Evolutionary conservation across 164 flowering plant species (phyloP).

Genomic region (Kalanchoe fedtschenkoi): DNA sequence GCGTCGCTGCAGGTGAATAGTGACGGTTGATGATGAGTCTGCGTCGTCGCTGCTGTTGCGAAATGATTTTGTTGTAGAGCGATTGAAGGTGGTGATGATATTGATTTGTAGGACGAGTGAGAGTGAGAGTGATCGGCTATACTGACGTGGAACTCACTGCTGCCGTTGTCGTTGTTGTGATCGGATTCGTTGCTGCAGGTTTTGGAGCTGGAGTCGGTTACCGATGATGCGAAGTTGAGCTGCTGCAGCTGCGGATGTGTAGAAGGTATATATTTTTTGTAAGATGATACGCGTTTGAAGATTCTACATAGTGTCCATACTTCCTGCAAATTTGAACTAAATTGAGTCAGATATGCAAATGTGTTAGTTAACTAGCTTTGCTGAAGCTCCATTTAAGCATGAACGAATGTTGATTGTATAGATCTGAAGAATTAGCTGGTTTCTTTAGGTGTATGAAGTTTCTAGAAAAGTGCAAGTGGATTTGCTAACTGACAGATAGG

Average conservation of each 20-base stretch:
- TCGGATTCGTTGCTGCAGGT: not conserved
- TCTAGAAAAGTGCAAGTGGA: no score
- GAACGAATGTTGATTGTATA: no score
- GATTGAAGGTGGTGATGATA: not conserved
- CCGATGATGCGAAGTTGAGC: not conserved
- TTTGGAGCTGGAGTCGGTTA: not conserved
- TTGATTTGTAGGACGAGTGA: not conserved
- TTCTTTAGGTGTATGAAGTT: no score
- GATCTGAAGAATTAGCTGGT: no score
- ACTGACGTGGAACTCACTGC: not conserved
- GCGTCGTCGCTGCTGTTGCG: no score
- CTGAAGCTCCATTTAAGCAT: no score
- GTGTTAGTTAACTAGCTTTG: no score
- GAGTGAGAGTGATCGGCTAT: not conserved
- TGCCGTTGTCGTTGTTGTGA: not conserved
- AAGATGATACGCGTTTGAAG: not conserved
- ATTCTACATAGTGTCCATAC: constrained; percentile 4
- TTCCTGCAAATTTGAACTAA: not conserved
- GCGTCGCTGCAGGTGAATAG: no score
- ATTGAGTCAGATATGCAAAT: not conserved
- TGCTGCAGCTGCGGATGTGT: not conserved
- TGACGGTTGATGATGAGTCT: no score
- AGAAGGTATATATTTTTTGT: not conserved
- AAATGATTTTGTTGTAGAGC: no score
- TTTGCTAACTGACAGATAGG: no score